Percentiles rank a stretch among this genome's conserved stretches.
These are phyloP conservation scores for Paradendryphiella salina DNA, from an alignment of 2,329 filamentous ascomycete genomes.

Conservation along the genomic window DNA sequence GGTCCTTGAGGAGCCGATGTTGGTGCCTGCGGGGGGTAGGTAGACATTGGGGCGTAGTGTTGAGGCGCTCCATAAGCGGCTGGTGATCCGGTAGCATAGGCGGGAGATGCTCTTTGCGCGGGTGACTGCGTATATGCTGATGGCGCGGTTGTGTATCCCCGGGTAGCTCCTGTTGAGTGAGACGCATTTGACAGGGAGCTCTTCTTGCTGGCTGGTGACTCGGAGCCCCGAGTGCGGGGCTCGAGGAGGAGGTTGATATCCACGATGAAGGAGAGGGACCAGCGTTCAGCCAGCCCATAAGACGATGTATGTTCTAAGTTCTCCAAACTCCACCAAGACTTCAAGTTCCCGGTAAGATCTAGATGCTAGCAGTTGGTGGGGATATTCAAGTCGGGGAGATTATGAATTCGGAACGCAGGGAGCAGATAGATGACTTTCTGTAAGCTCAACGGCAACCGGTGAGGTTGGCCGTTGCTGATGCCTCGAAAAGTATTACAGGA, in stretches of 20 bases:
- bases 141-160: slow-evolving; percentile 43
- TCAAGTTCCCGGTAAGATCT: slow-evolving; percentile 3
- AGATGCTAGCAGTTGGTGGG: slow-evolving; percentile 8
- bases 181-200: slow-evolving; percentile 47
- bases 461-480: too few species aligned
- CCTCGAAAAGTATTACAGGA: slow-evolving; percentile 13
- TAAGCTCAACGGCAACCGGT: too few species aligned
- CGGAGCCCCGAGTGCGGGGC: slow-evolving; percentile 70
- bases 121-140: slow-evolving; percentile 44
- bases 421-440: slow-evolving; percentile 5
- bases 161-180: slow-evolving; percentile 49
- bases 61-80: slow-evolving; percentile 34
- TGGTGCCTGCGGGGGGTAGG: slow-evolving; percentile 32
- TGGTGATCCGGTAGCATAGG: slow-evolving; percentile 37
- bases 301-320: slow-evolving; percentile 22
- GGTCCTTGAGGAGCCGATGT: slow-evolving; percentile 30
- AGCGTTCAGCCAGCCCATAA: slow-evolving; percentile 51
- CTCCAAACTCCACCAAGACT: slow-evolving; percentile 19
- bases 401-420: too few species aligned
- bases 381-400: slow-evolving; percentile 5
- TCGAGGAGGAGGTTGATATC: slow-evolving; percentile 93
- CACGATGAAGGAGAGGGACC: slow-evolving; percentile 70
- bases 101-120: slow-evolving; percentile 39
- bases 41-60: slow-evolving; percentile 36
- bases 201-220: slow-evolving; percentile 60